Evolutionary conservation across 768 basidiomycete species (phyloP).

Genomic region (Tricholoma bakamatsutake): DNA sequence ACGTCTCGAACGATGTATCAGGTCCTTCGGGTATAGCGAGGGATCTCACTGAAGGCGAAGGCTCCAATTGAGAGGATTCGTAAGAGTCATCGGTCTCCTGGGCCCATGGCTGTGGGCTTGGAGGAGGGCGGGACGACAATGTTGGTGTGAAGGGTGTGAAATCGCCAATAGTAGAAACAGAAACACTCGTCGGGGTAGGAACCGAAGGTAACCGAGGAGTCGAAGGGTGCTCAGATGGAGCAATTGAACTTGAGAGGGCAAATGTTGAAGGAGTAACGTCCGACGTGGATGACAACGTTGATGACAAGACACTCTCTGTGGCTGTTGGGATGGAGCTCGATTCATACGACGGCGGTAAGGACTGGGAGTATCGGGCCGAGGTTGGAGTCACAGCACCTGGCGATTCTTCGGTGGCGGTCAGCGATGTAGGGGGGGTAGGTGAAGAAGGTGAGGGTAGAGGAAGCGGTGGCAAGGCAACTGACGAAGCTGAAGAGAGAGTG

Average conservation of each 20-base stretch:
- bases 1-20: constrained; percentile 71
- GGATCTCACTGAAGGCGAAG: constrained; percentile 59
- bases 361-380: constrained; percentile 21
- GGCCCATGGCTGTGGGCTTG: constrained; percentile 46
- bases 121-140: constrained; percentile 29
- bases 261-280: constrained; percentile 16
- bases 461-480: constrained; percentile 14
- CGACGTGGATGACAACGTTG: constrained; percentile 13
- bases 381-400: constrained; percentile 27
- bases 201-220: constrained; percentile 15
- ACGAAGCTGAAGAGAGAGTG: neutral
- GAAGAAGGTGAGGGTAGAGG: constrained; percentile 17
- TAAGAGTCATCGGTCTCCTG: constrained; percentile 63
- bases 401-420: constrained; percentile 20
- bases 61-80: constrained; percentile 68
- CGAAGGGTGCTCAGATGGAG: constrained; percentile 17
- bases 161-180: constrained; percentile 32
- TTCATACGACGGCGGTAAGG: constrained; percentile 7
- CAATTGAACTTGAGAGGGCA: constrained; percentile 14
- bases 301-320: constrained; percentile 10
- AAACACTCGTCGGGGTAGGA: constrained; percentile 17
- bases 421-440: constrained; percentile 6
- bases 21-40: constrained; percentile 50
- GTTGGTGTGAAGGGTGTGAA: constrained; percentile 37
- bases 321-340: constrained; percentile 7